Conservation (phyloP, 306 rosid species). For the Cucumis hystrix region DNA sequence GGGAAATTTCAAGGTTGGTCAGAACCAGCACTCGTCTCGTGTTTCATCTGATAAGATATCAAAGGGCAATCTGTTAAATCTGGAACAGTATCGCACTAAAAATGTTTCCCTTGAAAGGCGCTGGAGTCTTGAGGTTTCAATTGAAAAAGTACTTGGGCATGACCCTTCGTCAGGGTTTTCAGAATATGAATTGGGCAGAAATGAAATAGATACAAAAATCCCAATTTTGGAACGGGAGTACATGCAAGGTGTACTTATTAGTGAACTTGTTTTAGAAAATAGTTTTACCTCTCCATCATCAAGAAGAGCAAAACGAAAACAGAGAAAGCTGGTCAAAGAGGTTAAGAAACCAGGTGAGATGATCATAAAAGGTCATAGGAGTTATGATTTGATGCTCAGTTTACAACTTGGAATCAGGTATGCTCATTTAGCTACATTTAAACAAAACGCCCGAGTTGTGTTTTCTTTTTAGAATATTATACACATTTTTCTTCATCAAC, state of each 20-base stretch:
- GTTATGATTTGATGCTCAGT: slow-evolving; percentile 96
- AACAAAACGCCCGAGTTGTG: neutral
- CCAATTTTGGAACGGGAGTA: slow-evolving; percentile 92
- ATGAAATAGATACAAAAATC: slow-evolving; percentile 27
- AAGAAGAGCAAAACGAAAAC: slow-evolving; percentile 55
- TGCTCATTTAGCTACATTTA: neutral
- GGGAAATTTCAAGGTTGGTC: slow-evolving; percentile 46
- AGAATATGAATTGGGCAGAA: slow-evolving; percentile 34
- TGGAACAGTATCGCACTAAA: slow-evolving; percentile 60
- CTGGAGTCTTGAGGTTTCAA: slow-evolving; percentile 96
- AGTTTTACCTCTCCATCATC: slow-evolving; percentile 44
- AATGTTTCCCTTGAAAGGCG: slow-evolving; percentile 91
- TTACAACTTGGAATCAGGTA: slow-evolving; percentile 99
- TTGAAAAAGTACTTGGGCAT: slow-evolving; percentile 70
- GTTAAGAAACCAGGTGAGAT: slow-evolving; percentile 87
- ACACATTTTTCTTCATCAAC: neutral
- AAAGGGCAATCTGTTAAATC: slow-evolving; percentile 56
- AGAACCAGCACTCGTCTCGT: slow-evolving; percentile 41
- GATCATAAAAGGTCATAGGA: slow-evolving; percentile 91
- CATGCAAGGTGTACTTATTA: slow-evolving; percentile 95
- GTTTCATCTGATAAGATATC: slow-evolving; percentile 43
- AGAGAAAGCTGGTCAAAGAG: slow-evolving; percentile 62
- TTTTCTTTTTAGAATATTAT: neutral
- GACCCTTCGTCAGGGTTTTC: slow-evolving; percentile 36
- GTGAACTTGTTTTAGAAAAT: slow-evolving; percentile 62